Conservation (phyloP, 2,329 filamentous ascomycete genomes). For the Shiraia sp. region DNA sequence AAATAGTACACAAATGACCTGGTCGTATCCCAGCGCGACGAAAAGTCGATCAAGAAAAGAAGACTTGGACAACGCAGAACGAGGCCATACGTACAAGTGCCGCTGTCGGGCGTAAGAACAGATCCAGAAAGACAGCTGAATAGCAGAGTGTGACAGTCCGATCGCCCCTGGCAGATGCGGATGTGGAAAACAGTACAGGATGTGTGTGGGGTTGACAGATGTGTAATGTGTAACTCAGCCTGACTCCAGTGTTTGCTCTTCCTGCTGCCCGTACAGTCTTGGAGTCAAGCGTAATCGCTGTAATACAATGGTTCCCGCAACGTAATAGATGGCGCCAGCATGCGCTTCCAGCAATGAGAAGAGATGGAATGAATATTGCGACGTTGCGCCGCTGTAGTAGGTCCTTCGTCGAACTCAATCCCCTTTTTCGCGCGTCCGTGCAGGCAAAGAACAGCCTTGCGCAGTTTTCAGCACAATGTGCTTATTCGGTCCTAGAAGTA, state of each 20-base stretch:
- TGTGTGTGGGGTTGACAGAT: conserved; percentile 28
- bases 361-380: conserved; percentile 21
- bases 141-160: conserved; percentile 36
- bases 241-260: conserved; percentile 29
- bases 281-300: conserved; percentile 22
- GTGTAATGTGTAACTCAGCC: conserved; percentile 34
- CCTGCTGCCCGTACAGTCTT: conserved; percentile 30
- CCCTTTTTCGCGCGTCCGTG: conserved; percentile 10
- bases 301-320: conserved; percentile 31
- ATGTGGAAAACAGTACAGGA: conserved; percentile 41
- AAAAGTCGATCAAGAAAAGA: conserved; percentile 14
- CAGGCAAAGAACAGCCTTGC: background rate
- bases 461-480: background rate
- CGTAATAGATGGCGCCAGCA: conserved; percentile 21
- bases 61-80: conserved; percentile 25
- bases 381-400: conserved; percentile 11
- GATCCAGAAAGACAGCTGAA: conserved; percentile 40
- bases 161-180: conserved; percentile 48
- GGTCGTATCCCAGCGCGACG: conserved; percentile 14
- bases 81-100: conserved; percentile 48
- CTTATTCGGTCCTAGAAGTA: background rate
- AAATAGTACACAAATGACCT: conserved; percentile 12
- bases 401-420: conserved; percentile 18
- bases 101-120: conserved; percentile 36
- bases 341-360: conserved; percentile 29